Evolutionary conservation across 805 yeast species (phyloP), one percentile per base, ranked within the genome.

Genomic region (Wickerhamiella parazyma): DNA sequence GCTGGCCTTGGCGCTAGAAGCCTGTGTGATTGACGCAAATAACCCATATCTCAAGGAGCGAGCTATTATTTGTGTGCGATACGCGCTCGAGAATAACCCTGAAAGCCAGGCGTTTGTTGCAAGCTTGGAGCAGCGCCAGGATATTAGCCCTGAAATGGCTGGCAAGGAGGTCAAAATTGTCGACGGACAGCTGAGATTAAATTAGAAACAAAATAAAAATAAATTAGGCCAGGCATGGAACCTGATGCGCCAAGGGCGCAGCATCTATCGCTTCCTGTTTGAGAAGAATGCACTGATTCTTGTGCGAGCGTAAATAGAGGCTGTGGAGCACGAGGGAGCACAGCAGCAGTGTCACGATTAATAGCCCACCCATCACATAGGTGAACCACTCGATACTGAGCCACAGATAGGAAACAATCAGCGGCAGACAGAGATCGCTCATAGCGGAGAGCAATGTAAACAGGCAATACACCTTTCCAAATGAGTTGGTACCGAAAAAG

Each of bases 21-120:
- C 78, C 49, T 87, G 96, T 63, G 73, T 80, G 33, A 76, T 91
- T 41, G 97, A 89, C 58, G 78, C 77, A 36, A 76, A 82, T 56
- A 93, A 91, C 58, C 97, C 96, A 0, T 89, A 71, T 52, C 52
- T 64, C 45, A 55, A 84, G 50, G 98, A 89, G 55, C 65, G 89
- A 47, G 72, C 94, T 1, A 81, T 91, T 26, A 62, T 89, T 6
- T 84, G 95, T 55, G 57, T 91, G 22, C 73, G 78, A 53, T 78
- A 76, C 48, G 60, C 86, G 25, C 61, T 89, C 12, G 71, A 73
- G 19, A 67, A 71, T 8, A 91, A 91, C 53, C 54, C 51, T 3
- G 67, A 65, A 38, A 91, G 89, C 58, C 96, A 89, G 60, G 66
- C 70, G 1, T 75, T 86, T 57, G 86, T 89, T 0, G 76, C 82